Percentiles rank a stretch among this genome's conserved stretches.
Conservation (phyloP, 2,329 filamentous ascomycete species). For the Fusarium floridanum region DNA sequence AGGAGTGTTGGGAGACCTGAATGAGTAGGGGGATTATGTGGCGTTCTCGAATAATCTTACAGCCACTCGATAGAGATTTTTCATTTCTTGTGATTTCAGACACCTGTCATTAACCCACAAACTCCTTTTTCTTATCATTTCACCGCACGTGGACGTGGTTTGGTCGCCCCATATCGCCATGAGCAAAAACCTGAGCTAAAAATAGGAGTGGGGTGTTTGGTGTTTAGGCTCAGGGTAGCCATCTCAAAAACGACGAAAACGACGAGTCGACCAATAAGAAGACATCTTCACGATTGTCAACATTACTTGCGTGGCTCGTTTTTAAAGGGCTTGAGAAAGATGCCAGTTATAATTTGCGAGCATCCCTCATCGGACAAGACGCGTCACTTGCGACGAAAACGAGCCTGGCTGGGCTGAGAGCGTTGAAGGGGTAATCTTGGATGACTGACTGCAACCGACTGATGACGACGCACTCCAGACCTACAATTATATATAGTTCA, state of each 20-base stretch:
- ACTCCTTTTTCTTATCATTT: too few relatives aligned
- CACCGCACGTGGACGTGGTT: neutral
- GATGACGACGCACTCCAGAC: neutral
- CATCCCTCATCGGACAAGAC: neutral
- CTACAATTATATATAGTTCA: neutral
- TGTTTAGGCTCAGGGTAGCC: neutral
- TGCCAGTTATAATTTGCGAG: neutral
- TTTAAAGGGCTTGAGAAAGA: neutral
- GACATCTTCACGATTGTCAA: neutral
- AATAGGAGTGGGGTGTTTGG: neutral
- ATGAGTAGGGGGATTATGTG: neutral
- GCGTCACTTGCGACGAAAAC: neutral
- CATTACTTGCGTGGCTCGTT: neutral
- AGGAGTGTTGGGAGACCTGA: neutral
- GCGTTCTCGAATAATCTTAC: too few relatives aligned
- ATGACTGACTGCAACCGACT: neutral
- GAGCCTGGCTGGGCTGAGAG: neutral
- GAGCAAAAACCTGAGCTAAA: neutral
- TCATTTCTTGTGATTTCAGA: neutral
- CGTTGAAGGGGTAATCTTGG: neutral
- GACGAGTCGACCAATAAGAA: neutral
- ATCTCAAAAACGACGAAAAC: neutral
- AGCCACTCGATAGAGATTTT: neutral
- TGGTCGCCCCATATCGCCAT: too few relatives aligned
- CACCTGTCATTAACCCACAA: neutral